phyloP scores from a whole-genome alignment of 805 yeast species.

The Ogataea naganishii region DNA sequence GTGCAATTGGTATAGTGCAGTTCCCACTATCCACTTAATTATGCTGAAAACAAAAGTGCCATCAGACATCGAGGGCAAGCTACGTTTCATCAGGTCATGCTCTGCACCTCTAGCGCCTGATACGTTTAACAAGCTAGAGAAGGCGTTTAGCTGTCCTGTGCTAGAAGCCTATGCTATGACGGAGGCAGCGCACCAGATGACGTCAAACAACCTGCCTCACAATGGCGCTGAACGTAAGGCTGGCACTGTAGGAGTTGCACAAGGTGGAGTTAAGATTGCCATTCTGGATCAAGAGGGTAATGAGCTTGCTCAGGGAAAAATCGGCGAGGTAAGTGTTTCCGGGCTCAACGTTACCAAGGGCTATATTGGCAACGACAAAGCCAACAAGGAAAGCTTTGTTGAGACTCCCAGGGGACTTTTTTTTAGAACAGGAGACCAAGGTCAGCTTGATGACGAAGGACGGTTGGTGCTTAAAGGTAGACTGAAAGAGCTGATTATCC shows the following conservation, averaged over 20 bases:
- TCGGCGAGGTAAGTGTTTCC: constrained; percentile 62
- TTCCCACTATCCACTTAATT: constrained; percentile 69
- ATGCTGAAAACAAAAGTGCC: constrained; percentile 47
- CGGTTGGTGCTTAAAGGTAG: constrained; percentile 59
- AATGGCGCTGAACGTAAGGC: constrained; percentile 52
- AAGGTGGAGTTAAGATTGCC: constrained; percentile 60
- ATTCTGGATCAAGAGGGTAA: constrained; percentile 45
- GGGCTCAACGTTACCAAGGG: constrained; percentile 68
- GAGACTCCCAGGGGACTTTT: constrained; percentile 3
- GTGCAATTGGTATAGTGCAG: constrained; percentile 71
- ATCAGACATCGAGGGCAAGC: constrained; percentile 34
- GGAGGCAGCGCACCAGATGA: constrained; percentile 76
- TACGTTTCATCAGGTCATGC: constrained; percentile 65
- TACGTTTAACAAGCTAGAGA: constrained; percentile 49
- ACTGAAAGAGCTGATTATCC: constrained; percentile 63
- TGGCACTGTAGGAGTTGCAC: constrained; percentile 57
- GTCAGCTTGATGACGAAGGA: constrained; percentile 49
- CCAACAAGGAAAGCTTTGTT: constrained; percentile 48
- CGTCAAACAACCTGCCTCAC: constrained; percentile 54
- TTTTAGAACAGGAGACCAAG: constrained; percentile 79
- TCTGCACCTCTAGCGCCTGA: constrained; percentile 65
- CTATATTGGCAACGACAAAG: constrained; percentile 62
- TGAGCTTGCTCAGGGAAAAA: constrained; percentile 37
- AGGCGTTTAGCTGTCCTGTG: constrained; percentile 55
- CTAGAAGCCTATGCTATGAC: constrained; percentile 78